Evolutionary conservation across 1,284 basidiomycete genomes (phyloP).

Genomic region (Tilletiaria anomala): DNA sequence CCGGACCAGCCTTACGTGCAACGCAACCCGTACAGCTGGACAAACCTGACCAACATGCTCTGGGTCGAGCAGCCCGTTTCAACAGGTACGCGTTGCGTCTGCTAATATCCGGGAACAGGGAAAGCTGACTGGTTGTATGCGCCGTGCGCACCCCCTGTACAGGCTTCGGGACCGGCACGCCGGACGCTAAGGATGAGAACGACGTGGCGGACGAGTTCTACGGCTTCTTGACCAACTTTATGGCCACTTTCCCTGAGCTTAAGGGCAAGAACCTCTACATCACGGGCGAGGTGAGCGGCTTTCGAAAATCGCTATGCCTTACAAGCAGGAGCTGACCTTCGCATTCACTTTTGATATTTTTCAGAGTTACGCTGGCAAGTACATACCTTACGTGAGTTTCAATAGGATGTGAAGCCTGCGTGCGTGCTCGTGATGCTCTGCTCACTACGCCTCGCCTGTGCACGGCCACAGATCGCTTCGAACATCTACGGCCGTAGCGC

Average conservation of each 20-base stretch:
- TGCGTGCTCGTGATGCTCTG: no score
- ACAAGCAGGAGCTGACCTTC: slow-evolving; percentile 5
- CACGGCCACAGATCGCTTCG: slow-evolving; percentile 50
- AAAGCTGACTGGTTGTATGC: no score
- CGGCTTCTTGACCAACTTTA: slow-evolving; percentile 27
- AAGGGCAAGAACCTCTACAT: slow-evolving; percentile 17
- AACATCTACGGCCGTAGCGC: slow-evolving; percentile 15
- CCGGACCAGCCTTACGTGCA: slow-evolving; percentile 52
- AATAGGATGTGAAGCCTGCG: no score
- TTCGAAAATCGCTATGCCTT: no score
- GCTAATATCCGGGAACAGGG: no score
- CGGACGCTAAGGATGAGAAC: slow-evolving; percentile 46
- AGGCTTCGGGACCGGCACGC: slow-evolving; percentile 62
- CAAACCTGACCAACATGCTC: slow-evolving; percentile 61
- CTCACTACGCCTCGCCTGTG: no score
- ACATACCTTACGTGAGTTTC: slow-evolving; percentile 96
- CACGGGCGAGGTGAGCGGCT: no score
- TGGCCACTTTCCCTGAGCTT: slow-evolving; percentile 16
- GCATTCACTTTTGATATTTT: no score
- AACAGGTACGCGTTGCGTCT: no score
- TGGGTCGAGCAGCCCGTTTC: slow-evolving; percentile 73
- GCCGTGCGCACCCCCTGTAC: no score
- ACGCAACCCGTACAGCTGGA: slow-evolving; percentile 61
- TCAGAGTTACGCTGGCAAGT: slow-evolving; percentile 97
- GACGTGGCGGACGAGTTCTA: slow-evolving; percentile 39